These are phyloP conservation scores for Mucor circinelloides DNA, from an alignment of 371 early-diverging fungal species.

Conservation along the genomic window DNA sequence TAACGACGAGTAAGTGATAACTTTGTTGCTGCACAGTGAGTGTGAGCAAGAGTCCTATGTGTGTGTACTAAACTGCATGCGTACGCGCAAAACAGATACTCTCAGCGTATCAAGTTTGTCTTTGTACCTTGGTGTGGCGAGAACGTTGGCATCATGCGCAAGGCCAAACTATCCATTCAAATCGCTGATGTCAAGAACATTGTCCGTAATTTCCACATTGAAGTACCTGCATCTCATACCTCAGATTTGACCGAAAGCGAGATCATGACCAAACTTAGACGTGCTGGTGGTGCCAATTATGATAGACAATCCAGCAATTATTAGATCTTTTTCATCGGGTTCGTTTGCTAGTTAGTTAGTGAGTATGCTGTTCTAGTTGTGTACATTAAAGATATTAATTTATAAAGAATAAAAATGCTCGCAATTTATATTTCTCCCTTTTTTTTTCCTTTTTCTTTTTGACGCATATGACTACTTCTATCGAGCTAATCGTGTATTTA, in stretches of 20 bases:
- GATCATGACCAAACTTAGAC: slow-evolving; percentile 57
- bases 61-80: background rate
- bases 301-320: slow-evolving; percentile 62
- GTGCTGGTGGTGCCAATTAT: slow-evolving; percentile 74
- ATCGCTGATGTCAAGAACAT: slow-evolving; percentile 80
- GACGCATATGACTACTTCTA: background rate
- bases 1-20: slow-evolving; percentile 83
- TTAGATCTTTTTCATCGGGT: slow-evolving; percentile 19
- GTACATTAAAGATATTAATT: background rate
- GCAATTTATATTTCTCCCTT: background rate
- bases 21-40: background rate
- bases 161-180: slow-evolving; percentile 82
- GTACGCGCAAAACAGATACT: slow-evolving; percentile 29
- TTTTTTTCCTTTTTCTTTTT: background rate
- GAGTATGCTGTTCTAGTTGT: background rate
- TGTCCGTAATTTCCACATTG: slow-evolving; percentile 71
- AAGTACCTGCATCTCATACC: slow-evolving; percentile 64
- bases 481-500: slow-evolving; percentile 40
- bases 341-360: background rate
- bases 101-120: slow-evolving; percentile 71
- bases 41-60: background rate
- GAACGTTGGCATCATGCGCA: slow-evolving; percentile 84
- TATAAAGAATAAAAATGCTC: background rate
- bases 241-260: slow-evolving; percentile 57
- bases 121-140: slow-evolving; percentile 81